Evolutionary conservation across 2,329 filamentous ascomycete genomes (phyloP), one percentile per base, ranked within the genome.

Genomic region (Fusarium sp.): DNA sequence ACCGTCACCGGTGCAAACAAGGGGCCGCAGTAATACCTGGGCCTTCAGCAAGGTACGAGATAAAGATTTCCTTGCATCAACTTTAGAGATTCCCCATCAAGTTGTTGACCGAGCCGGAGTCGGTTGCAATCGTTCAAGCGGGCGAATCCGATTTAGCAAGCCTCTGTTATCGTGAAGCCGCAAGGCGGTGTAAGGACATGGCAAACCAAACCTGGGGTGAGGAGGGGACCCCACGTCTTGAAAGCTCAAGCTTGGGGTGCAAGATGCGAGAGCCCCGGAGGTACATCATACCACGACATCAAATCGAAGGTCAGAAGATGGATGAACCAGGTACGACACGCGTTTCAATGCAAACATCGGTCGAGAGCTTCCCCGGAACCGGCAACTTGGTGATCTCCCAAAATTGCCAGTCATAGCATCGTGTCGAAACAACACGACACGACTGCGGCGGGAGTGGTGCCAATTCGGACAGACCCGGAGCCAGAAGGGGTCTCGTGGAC

Each of bases 31-130:
- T 54, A 80, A 83, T 50, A 83, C 81, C 14, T 83, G 78, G 77
- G 82, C 75, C 68, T 81, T 82, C 58, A 81, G 81, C 73, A 80
- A 78, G 78, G 79, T 81, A 66, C 74, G 76, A 63, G 45, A 42
- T 24, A 48, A 48, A 6, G 15, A 24, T 62, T 63, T 61, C 52
- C 20, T 58, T 42, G 39, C 60, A 40, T 64, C 53, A 59, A 59
- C 39, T 56, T 40, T 42, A 38, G 26, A 18, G 26, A 34, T 44
- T 31, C 18, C 40, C 54, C 36, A 50, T 36, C 28, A 17, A 36
- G 17, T 17, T 36, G 34, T 36, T 36, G 34, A 36, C 34, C 14
- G 51, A 18, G 31, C 31, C 43, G 53, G 45, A 17, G 39, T 46
- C 52, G 44, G 49, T 44, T 64, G 53, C 36, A 22, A 22, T 55